Conservation (phyloP, 169 alveolate species). For the Plasmodium relictum region DNA sequence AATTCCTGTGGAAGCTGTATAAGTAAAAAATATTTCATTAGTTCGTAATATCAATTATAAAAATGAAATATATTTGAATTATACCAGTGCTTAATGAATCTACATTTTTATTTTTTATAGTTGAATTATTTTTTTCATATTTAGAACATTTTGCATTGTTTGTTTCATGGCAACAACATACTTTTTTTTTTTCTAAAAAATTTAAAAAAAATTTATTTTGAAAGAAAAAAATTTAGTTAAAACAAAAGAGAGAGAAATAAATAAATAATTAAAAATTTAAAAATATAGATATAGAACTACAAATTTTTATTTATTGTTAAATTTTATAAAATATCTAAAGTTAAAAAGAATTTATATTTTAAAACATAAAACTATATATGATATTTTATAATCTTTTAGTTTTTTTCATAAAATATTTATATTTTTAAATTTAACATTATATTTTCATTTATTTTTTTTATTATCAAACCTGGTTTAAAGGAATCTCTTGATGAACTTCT, state of each 20-base stretch:
- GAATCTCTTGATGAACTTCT: slow-evolving; percentile 52
- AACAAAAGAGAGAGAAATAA: background rate
- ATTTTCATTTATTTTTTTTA: background rate
- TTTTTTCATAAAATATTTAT: too few species aligned
- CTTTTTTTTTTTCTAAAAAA: slow-evolving; percentile 40
- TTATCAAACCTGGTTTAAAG: slow-evolving; percentile 41
- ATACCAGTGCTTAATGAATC: slow-evolving; percentile 65
- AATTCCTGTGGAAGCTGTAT: slow-evolving; percentile 71
- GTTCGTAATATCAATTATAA: background rate
- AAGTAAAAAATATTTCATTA: background rate
- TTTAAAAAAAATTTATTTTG: background rate
- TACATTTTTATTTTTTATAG: slow-evolving; percentile 22
- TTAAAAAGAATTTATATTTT: too few species aligned
- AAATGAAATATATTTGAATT: background rate
- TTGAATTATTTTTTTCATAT: slow-evolving; percentile 31
- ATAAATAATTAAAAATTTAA: background rate
- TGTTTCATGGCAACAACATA: slow-evolving; percentile 45
- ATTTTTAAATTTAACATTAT: too few species aligned
- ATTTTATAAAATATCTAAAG: too few species aligned
- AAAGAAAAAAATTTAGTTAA: background rate
- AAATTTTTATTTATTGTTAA: too few species aligned
- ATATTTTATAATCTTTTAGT: too few species aligned
- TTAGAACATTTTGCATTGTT: slow-evolving; percentile 42
- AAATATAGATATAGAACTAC: too few species aligned
- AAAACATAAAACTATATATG: too few species aligned